phyloP scores from a whole-genome alignment of 1,284 basidiomycete species.

The Hemileia vastatrix region DNA sequence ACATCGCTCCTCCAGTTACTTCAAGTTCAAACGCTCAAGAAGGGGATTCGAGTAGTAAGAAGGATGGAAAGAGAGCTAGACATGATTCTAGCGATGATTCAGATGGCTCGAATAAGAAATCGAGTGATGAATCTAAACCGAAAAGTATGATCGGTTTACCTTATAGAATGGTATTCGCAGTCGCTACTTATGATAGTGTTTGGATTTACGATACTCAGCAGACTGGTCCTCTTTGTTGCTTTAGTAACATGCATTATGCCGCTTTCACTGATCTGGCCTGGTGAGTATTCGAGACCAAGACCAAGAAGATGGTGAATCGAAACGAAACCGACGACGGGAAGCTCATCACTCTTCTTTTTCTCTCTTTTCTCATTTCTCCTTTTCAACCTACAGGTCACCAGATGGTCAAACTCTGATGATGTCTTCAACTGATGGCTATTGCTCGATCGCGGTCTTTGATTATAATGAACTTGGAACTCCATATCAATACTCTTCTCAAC shows the following conservation, averaged over 20 bases:
- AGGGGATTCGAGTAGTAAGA: background rate
- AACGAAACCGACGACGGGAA: too few species aligned
- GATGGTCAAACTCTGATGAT: slow-evolving; percentile 43
- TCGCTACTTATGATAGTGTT: slow-evolving; percentile 43
- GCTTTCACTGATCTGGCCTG: slow-evolving; percentile 42
- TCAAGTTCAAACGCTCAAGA: background rate
- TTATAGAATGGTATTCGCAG: slow-evolving; percentile 43
- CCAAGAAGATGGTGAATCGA: too few species aligned
- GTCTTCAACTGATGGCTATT: slow-evolving; percentile 42
- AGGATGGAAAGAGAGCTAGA: background rate
- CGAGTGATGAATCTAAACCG: background rate
- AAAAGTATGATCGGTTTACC: slow-evolving; percentile 35
- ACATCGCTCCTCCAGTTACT: background rate
- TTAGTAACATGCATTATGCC: slow-evolving; percentile 45
- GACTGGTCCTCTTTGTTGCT: slow-evolving; percentile 41
- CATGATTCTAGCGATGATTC: background rate
- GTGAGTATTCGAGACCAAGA: slow-evolving; percentile 14
- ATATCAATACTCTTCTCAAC: too few species aligned
- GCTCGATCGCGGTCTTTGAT: slow-evolving; percentile 43
- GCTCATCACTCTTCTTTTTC: background rate
- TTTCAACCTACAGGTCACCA: slow-evolving; percentile 26
- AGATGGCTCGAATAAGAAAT: background rate
- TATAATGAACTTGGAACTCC: slow-evolving; percentile 40
- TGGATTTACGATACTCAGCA: slow-evolving; percentile 45
- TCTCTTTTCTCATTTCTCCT: background rate